These are phyloP conservation scores for Apiospora aurea DNA, from an alignment of 2,329 filamentous ascomycete species.

Conservation along the genomic window DNA sequence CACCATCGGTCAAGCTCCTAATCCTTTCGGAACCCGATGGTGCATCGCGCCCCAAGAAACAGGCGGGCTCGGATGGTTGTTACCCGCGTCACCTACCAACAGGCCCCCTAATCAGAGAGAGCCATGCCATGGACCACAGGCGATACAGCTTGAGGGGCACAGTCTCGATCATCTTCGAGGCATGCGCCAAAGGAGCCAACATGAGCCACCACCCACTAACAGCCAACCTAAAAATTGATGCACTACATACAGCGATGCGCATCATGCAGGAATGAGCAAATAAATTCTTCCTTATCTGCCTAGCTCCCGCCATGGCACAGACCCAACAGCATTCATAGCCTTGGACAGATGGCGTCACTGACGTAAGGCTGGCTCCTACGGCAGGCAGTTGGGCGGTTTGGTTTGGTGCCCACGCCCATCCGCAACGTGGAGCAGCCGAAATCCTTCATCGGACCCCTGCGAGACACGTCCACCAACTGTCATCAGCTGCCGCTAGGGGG, in stretches of 20 bases:
- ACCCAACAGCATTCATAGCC: neutral
- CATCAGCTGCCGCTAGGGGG: no score
- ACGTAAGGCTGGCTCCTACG: neutral
- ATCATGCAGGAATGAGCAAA: neutral
- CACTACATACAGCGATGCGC: neutral
- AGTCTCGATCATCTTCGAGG: neutral
- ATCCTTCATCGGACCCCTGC: neutral
- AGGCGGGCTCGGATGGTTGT: neutral
- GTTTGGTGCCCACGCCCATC: neutral
- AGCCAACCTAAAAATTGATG: neutral
- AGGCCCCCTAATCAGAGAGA: neutral
- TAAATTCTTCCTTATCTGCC: neutral
- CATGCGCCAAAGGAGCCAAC: neutral
- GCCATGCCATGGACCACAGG: neutral
- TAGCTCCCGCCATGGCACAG: neutral
- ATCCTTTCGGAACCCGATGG: neutral
- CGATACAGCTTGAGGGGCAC: neutral
- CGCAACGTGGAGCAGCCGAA: neutral
- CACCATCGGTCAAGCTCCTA: neutral
- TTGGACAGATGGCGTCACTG: neutral
- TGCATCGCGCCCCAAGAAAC: neutral
- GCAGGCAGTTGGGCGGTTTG: conserved; percentile 3
- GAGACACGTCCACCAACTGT: no score
- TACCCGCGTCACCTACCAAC: neutral
- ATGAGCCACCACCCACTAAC: neutral